Base-by-base conservation (phyloP, 1,284 basidiomycete genomes). In the Phellinidium pouzarii region DNA sequence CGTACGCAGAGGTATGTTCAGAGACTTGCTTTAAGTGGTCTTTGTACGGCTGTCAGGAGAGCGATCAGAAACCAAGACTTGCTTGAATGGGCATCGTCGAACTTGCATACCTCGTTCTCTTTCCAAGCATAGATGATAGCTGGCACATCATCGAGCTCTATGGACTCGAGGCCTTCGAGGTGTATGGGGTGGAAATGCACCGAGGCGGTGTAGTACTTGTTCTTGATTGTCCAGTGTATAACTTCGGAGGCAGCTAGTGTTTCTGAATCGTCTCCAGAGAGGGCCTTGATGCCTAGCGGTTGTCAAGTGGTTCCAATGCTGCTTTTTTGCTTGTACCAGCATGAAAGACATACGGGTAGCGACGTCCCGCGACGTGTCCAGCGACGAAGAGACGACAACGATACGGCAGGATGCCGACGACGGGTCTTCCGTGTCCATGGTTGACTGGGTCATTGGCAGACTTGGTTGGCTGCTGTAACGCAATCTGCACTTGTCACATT, bases 171-270 rank as follows among this genome's bases (percentile, higher is more conserved):
- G 8, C 72, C 68, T 27, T 71, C 66, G 53, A 76, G 63, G 9
- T 71, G 65, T 51, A 73, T 70, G n/a, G 76, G 66, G 4, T 78
- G 71, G 61, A 93, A 87, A 52, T 81, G 76, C 4, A 93, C 84
- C 50, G 78, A 68, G 3, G 91, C 91, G 9, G 81, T 78, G 68
- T 93, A 94, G 68, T 94, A 94, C 66, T 82, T 87, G 72, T 94
- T 93, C 54, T 73, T 71, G 55, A 94, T 87, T 27, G 75, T 84
- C 87, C 89, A 93, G 11, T 82, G 82, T 29, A 87, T 66, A 27
- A 56, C 59, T n/a, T 59, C 57, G 9, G 47, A 45, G 12, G 48
- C 5, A 14, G 53, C 47, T 29, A 47, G 36, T 20, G 41, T 44
- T 12, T 54, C 55, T 36, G 53, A 54, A 40, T 44, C 49, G 19